phyloP scores from a whole-genome alignment of 2,329 filamentous ascomycete genomes.

The Thelonectria discophora region DNA sequence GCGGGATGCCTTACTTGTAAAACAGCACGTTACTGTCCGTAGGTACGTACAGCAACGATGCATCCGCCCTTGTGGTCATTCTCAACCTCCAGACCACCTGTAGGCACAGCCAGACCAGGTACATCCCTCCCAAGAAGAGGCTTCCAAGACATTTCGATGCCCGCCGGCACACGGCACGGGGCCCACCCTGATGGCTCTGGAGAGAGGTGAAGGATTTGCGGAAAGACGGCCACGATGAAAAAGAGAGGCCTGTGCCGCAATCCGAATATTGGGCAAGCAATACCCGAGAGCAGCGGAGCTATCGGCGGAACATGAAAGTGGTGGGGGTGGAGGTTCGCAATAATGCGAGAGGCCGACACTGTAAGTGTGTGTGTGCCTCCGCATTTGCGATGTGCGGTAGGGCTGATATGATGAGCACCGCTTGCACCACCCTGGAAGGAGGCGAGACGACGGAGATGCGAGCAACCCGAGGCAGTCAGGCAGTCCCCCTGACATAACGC shows the following conservation, averaged over 20 bases:
- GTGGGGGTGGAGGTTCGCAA: background rate
- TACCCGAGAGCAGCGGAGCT: slow-evolving; percentile 1
- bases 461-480: background rate
- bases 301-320: background rate
- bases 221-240: background rate
- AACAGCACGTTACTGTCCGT: too few species aligned
- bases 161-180: slow-evolving; percentile 14
- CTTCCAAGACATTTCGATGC: slow-evolving; percentile 17
- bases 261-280: slow-evolving; percentile 15
- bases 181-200: slow-evolving; percentile 11
- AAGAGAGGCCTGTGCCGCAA: background rate
- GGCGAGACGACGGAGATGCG: slow-evolving; percentile 19
- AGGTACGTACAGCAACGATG: too few species aligned
- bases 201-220: background rate
- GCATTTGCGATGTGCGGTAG: slow-evolving; percentile 14
- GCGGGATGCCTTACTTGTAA: too few species aligned
- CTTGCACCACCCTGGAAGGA: background rate
- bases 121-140: slow-evolving; percentile 7
- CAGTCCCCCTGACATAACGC: background rate
- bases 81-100: too few species aligned
- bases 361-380: slow-evolving; percentile 6
- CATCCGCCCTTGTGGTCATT: slow-evolving; percentile 4
- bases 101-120: slow-evolving; percentile 1
- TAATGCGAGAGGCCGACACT: background rate
- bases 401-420: too few species aligned